A percentile compares a stretch with the other conserved stretches of the same genome.
Conservation (phyloP, 2,329 filamentous ascomycete genomes). For the Aspergillus aculeatinus region DNA sequence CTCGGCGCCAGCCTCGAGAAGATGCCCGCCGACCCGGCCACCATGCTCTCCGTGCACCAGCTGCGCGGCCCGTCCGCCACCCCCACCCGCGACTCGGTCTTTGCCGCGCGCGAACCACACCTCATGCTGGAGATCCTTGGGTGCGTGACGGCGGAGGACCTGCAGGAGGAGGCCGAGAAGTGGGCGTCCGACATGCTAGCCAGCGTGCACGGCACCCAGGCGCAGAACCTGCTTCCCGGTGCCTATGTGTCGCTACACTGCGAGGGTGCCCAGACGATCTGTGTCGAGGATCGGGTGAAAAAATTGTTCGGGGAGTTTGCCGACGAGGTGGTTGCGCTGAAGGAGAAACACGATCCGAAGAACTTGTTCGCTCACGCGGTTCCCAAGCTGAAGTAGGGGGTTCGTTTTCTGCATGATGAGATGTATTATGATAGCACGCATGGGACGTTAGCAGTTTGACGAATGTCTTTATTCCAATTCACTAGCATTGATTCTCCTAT, state of each 20-base stretch:
- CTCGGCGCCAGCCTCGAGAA: slow-evolving; percentile 2
- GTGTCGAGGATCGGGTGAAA: neutral
- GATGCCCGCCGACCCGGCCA: slow-evolving; percentile 10
- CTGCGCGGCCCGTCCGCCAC: slow-evolving; percentile 16
- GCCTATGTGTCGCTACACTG: slow-evolving; percentile 20
- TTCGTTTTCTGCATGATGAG: neutral
- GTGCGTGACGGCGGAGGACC: neutral
- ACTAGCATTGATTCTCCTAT: too few species aligned
- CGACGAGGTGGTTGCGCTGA: slow-evolving; percentile 12
- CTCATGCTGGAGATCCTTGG: slow-evolving; percentile 21
- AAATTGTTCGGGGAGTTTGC: slow-evolving; percentile 24
- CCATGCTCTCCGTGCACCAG: slow-evolving; percentile 21
- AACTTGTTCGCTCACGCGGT: slow-evolving; percentile 15
- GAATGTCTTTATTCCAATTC: too few species aligned
- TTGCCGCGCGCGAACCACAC: slow-evolving; percentile 20
- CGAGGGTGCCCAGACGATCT: neutral
- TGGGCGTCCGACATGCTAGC: slow-evolving; percentile 14
- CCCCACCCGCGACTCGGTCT: slow-evolving; percentile 12
- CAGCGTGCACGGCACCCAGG: slow-evolving; percentile 8
- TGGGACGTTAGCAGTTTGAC: too few species aligned
- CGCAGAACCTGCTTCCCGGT: slow-evolving; percentile 14
- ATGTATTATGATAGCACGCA: too few species aligned
- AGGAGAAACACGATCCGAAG: slow-evolving; percentile 17
- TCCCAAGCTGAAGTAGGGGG: neutral
- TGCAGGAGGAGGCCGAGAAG: neutral